Evolutionary conservation across 352 stramenopile species (phyloP), one percentile per base, ranked within the genome.

Genomic region (Phytophthora sansomeana): DNA sequence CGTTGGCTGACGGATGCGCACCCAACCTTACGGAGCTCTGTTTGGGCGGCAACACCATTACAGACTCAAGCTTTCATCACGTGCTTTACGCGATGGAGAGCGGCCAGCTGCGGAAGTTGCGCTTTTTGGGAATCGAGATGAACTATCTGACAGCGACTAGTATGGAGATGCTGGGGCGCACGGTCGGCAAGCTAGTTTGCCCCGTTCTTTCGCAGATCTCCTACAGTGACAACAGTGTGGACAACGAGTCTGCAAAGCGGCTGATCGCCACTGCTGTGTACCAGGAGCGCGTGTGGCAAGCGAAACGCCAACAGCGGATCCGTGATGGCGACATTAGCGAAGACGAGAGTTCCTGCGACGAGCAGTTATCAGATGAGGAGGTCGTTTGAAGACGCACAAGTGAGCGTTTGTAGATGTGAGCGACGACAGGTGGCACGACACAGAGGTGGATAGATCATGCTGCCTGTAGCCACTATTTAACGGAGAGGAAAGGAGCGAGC

Each of bases 91-190:
- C 87, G 16, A 93, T 95, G 76, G 87, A 95, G 72, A 93, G 87
- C 43, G 56, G 77, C 14, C 69, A 90, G 57, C 52, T 95, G 56
- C 56, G 55, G 16, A 55, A 82, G 10, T 67, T 95, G 48, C 80
- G 80, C 13, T 95, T 93, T 58, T 61, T 96, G 43, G 87, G 87
- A 11, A 87, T 96, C 26, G 87, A 96, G 73, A 90, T 91, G 75
- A 94, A 96, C 72, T 96, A 94, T 67, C 51, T 96, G 38, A 90
- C 81, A 38, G 71, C 78, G 41, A 81, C 69, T n/a, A 92, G 88
- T 68, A 93, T 96, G 81, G 83, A 93, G 63, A 96, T 93, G 80
- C 71, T 95, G 16, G 87, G 87, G 3, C 78, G 82, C n/a, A 92
- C 75, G 21, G 90, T 95, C 13, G 87, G 87, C 42, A 93, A 92